Percentiles rank a stretch among this genome's conserved stretches.
phyloP scores from a whole-genome alignment of 352 stramenopile species.

The Pythium dissotocum region DNA sequence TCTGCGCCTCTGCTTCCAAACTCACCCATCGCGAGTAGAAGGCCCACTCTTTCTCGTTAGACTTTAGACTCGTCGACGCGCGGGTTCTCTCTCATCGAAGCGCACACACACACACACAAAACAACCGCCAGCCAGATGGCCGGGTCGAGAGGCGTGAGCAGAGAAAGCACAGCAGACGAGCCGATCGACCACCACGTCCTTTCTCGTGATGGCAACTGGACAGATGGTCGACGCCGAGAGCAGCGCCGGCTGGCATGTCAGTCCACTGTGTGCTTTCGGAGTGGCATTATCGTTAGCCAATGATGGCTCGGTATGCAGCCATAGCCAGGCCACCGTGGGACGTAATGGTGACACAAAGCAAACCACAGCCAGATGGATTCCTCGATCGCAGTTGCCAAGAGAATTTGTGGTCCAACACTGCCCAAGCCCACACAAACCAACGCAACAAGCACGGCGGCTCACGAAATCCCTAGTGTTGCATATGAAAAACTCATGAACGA shows the following conservation, averaged over 20 bases:
- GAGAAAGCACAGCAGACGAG: no score
- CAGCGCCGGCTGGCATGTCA: neutral
- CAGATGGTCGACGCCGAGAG: constrained; percentile 9
- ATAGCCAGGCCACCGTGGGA: constrained; percentile 10
- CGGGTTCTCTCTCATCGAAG: no score
- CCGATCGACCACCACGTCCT: no score
- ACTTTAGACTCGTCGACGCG: no score
- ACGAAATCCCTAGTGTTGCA: no score
- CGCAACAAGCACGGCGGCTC: no score
- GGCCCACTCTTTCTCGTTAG: no score
- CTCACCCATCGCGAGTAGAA: constrained; percentile 15
- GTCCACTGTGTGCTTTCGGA: constrained; percentile 9
- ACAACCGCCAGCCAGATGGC: no score
- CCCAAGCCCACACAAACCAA: no score
- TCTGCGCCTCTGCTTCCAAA: neutral
- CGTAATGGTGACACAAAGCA: constrained; percentile 6
- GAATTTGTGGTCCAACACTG: constrained; percentile 19
- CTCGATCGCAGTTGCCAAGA: constrained; percentile 18
- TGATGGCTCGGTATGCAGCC: constrained; percentile 12
- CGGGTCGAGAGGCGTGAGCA: no score
- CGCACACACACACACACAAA: no score
- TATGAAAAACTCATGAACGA: no score
- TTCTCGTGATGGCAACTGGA: constrained; percentile 16
- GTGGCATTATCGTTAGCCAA: constrained; percentile 19
- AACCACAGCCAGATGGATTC: constrained; percentile 10